phyloP scores from a whole-genome alignment of 2,329 filamentous ascomycete genomes.

The Colletotrichum nymphaeae region DNA sequence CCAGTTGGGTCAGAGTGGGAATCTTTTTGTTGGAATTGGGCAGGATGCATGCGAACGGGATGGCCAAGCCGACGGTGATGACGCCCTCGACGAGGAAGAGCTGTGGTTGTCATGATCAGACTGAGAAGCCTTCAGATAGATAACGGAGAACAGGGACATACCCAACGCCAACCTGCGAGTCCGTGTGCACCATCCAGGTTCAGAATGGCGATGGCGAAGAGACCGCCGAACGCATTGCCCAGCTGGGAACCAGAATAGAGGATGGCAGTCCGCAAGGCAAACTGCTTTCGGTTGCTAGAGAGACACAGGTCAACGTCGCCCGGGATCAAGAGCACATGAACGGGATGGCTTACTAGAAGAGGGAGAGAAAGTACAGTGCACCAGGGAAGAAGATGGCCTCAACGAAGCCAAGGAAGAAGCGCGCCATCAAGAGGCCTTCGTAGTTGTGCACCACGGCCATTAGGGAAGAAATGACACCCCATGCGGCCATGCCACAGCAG shows the following conservation, averaged over 20 bases:
- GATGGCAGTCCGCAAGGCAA: conserved; percentile 46
- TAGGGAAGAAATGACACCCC: conserved; percentile 39
- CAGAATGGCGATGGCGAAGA: conserved; percentile 48
- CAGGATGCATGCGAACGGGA: conserved; percentile 30
- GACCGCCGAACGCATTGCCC: conserved; percentile 49
- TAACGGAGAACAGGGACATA: conserved; percentile 43
- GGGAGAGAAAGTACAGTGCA: conserved; percentile 50
- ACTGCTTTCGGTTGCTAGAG: conserved; percentile 46
- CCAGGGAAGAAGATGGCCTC: conserved; percentile 53
- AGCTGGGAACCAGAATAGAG: conserved; percentile 46
- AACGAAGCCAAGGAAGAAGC: conserved; percentile 35
- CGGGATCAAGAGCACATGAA: background rate
- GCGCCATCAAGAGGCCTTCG: conserved; percentile 45
- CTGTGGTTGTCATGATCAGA: background rate
- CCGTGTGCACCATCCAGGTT: conserved; percentile 75
- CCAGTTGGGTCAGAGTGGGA: conserved; percentile 22
- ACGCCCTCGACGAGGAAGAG: conserved; percentile 34
- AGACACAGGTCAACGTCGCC: background rate
- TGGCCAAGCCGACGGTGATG: conserved; percentile 33
- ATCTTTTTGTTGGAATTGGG: conserved; percentile 37
- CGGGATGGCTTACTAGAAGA: conserved; percentile 46
- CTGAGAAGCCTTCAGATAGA: no score
- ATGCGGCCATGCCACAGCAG: conserved; percentile 38
- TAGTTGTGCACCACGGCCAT: conserved; percentile 61
- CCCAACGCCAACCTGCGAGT: conserved; percentile 70